Base-by-base conservation (phyloP, 495 filamentous ascomycete genomes). In the Aspergillus ellipticus region DNA sequence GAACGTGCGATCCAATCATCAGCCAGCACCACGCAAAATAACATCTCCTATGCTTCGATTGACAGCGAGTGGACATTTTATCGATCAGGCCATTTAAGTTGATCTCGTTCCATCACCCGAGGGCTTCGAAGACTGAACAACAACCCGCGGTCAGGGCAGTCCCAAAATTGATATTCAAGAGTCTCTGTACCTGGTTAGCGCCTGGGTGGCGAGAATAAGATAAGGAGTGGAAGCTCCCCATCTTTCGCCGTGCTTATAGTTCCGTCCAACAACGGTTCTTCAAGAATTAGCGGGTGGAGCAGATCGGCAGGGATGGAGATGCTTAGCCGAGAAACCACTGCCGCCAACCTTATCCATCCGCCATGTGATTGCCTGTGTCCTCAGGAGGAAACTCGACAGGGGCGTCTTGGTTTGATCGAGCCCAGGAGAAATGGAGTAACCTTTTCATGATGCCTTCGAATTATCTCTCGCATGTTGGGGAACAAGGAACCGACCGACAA, bases 291-390 rank as follows among this genome's bases (percentile, higher is more conserved):
- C 37, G 17, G 49, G 45, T 56, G 50, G 52, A 50, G 17, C 16
- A 22, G 58, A 61, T 61, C 58, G 58, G 37, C 58, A 60, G 58
- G 54, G 51, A 42, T 42, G 29, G 55, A 37, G 41, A 21, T 17
- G 26, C 26, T 49, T 22, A 28, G 20, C 24, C 21, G 20, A n/a
- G 62, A 59, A 58, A 31, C 41, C 52, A 55, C 16, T 28, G 39
- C 10, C 24, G 20, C 46, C 24, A 49, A 31, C 22, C 24, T 19
- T 1, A 39, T 39, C 35, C 35, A 15, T 39, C 48, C 28, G 24
- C 29, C 13, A 49, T 29, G 24, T 1, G 46, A 21, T 13, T 24
- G 5, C 8, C 19, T 49, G 1, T 3, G 8, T 28, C 24, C 24
- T 28, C 24, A 28, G 7, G 24, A 28, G 24, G 24, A 28, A 7